These are phyloP conservation scores for Aurantiochytrium sp. DNA, from an alignment of 108 stramenopile species.

Conservation along the genomic window DNA sequence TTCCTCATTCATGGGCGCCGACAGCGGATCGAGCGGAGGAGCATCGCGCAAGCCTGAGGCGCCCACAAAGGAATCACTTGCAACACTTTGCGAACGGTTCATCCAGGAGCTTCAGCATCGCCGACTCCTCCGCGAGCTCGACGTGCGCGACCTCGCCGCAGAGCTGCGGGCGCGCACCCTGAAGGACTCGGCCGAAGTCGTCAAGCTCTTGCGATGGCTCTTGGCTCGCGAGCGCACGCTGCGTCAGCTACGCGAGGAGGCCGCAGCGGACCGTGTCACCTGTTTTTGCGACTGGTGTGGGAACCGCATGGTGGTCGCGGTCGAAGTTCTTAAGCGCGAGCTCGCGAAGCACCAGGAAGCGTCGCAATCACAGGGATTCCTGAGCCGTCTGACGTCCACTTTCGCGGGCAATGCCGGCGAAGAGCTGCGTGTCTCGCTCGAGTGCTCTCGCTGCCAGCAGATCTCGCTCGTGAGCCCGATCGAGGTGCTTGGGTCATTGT, in stretches of 20 bases:
- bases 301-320: neutral
- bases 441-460: conserved; percentile 16
- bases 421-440: neutral
- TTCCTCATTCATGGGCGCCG: neutral
- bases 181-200: neutral
- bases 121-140: neutral
- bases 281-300: conserved; percentile 16
- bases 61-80: neutral
- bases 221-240: neutral
- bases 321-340: neutral
- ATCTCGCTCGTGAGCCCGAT: neutral
- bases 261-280: neutral
- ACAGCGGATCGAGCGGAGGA: neutral
- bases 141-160: neutral
- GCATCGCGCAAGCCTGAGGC: neutral
- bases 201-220: neutral
- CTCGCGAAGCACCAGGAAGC: neutral
- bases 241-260: neutral
- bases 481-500: neutral
- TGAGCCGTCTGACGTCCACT: neutral
- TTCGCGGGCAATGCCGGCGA: neutral
- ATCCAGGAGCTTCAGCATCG: neutral
- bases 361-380: neutral
- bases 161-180: neutral
- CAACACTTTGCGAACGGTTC: neutral